Base-by-base conservation (phyloP, 208 protist species). In the Acanthamoeba healyi region DNA sequence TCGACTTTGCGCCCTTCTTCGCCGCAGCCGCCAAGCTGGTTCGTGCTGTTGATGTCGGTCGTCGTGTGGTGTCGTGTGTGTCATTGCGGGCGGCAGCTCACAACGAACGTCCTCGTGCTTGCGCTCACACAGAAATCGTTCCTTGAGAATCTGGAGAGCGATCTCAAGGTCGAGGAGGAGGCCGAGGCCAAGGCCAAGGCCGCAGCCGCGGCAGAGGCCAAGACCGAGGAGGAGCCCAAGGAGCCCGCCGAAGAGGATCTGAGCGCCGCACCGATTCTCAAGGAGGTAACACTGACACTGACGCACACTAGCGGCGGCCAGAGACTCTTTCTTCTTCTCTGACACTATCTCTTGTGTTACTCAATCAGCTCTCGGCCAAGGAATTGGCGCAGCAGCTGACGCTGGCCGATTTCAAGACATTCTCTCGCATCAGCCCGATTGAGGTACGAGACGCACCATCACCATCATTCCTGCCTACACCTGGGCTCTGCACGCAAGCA, bases 361-460 rank as follows among this genome's bases (percentile, higher is more conserved):
- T n/a, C n/a, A n/a, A 46, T 58, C 26, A 89, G 81, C 56, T 89
- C 22, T 89, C 81, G n/a, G 42, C 51, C 34, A 89, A 89, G 81
- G 81, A 89, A 65, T 40, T 89, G 40, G 81, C 81, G 36, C 81
- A 89, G 56, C 81, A 89, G 81, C 81, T 89, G 17, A 89, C 81
- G 32, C 32, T 89, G 19, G 81, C 81, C 61, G 81, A 89, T 63
- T 89, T 56, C 51, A 67, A 56, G 46, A 44, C 26, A 0, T 89
- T 89, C 19, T 42, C 51, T 10, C 81, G 81, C 26, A 89, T 89
- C 34, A 65, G 81, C 51, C 81, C 81, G 0, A 56, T 42, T 49
- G 81, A 89, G 81, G 46, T 77, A 29, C 34, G n/a, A n/a, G n/a
- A n/a, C n/a, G n/a, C n/a, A n/a, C n/a, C n/a, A n/a, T n/a, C n/a